Base-by-base conservation (phyloP, 2,329 filamentous ascomycete genomes). In the Phyllosticta ampelicida region DNA sequence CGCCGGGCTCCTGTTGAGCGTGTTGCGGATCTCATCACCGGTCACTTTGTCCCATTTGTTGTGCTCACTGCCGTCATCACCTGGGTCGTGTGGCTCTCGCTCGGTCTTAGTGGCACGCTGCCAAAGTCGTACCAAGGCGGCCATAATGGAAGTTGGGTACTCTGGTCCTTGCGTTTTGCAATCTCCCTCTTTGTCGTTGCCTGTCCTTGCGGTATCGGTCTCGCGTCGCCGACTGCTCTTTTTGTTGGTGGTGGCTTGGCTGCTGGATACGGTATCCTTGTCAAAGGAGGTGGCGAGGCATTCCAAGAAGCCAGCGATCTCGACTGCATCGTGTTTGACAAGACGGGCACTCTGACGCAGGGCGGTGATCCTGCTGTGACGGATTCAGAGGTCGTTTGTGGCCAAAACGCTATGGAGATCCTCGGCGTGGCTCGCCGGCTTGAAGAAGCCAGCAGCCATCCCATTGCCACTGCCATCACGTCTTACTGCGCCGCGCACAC, bases 121-220 rank as follows among this genome's bases (percentile, higher is more conserved):
- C 82, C 86, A 0, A 68, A 66, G 0, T 71, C 79, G 48, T 88
- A 82, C 65, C 72, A 83, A 11, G 77, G 81, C 13, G 65, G 67
- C 18, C 70, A 74, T 10, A 74, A 78, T 16, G 84, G 84, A n/a
- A 82, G 84, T 9, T 87, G 85, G 82, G 78, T 82, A 0, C 80
- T 85, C 1, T 92, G 89, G 77, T 86, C 87, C 2, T 78, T 94
- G 51, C 85, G 89, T 62, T 94, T 92, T 77, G 87, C 89, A 16
- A 92, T 95, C 64, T 83, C 89, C 6, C 89, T 94, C 11, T 94
- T 95, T 64, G 88, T 95, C 30, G 86, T 95, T 26, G 89, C 89
- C 2, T 95, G 89, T 66, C 89, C 89, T 1, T 95, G 89, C 66
- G 89, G 89, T 1, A 79, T 95, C 13, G 89, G 86, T 1, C 81